Base-by-base conservation (phyloP, 495 filamentous ascomycete genomes). In the Parathielavia hyrcaniae region DNA sequence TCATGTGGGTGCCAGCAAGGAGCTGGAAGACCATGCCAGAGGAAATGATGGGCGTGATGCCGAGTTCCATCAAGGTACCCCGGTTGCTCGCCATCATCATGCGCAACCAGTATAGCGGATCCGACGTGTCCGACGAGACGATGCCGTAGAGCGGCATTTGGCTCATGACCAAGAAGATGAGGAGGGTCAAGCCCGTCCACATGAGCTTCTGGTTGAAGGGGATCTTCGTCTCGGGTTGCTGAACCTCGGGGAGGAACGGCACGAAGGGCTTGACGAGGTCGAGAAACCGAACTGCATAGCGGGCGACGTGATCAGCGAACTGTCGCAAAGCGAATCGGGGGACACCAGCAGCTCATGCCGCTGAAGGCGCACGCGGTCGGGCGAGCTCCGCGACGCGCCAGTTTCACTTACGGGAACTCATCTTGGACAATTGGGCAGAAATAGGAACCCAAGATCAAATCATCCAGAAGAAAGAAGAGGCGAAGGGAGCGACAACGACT, bases 21-120 rank as follows among this genome's bases (percentile, higher is more conserved):
- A 97, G 90, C 83, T 98, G 93, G 83, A 99, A 99, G 66, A 99
- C 90, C 95, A 97, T 99, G 76, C 95, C 95, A 35, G 95, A 97
- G 58, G 93, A 96, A 76, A 99, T 97, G 74, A 99, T 97, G 55
- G 95, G 95, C 34, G 91, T 95, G 69, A 97, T 99, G 78, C 95
- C 95, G 79, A 99, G 73, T 68, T 99, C 95, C 95, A 99, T 99
- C 72, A 99, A 71, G 34, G 95, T 99, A 71, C 95, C 95, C 67
- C 95, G 83, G 73, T 99, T 99, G 88, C 88, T 95, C 68, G 95
- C 95, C 81, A 97, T 77, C 91, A 98, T 96, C 92, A 97, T 97
- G 71, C 95, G 86, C 66, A 99, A 83, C 95, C 95, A 99, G 85
- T 97, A 99, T 69, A 99, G 79, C 61, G 95, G 95, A 79, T 99